Evolutionary conservation across 2,329 filamentous ascomycete genomes (phyloP).

Genomic region (Cercospora canescens): DNA sequence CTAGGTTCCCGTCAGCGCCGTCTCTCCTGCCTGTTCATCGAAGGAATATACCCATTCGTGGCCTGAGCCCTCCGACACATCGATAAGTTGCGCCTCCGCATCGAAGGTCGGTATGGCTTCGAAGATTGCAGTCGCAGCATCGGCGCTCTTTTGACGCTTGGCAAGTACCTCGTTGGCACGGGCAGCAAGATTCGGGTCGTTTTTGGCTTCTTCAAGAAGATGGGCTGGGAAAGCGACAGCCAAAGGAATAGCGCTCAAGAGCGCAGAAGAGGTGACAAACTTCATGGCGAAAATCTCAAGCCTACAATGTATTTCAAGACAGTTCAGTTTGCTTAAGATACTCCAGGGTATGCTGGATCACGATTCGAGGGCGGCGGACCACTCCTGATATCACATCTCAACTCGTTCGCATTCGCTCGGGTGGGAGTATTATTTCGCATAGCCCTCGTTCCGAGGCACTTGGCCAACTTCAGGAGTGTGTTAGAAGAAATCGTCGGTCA

Average conservation of each 20-base stretch:
- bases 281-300: constrained; percentile 19
- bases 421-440: background rate
- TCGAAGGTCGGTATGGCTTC: constrained; percentile 33
- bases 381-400: background rate
- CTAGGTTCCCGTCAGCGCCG: background rate
- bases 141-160: constrained; percentile 27
- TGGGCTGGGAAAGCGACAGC: constrained; percentile 19
- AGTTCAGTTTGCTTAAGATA: too few relatives aligned
- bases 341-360: background rate
- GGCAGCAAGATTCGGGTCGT: constrained; percentile 18
- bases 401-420: background rate
- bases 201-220: constrained; percentile 16
- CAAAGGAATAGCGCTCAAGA: constrained; percentile 16
- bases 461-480: background rate
- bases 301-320: too few relatives aligned
- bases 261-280: constrained; percentile 15
- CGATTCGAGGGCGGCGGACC: background rate
- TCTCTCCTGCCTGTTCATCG: background rate
- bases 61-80: constrained; percentile 26
- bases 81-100: constrained; percentile 30
- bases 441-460: constrained; percentile 1
- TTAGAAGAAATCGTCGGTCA: background rate
- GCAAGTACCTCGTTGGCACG: constrained; percentile 12
- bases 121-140: constrained; percentile 26
- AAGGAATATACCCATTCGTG: constrained; percentile 25